Conservation (phyloP, 257 asterid genomes). For the Asclepias syriaca region DNA sequence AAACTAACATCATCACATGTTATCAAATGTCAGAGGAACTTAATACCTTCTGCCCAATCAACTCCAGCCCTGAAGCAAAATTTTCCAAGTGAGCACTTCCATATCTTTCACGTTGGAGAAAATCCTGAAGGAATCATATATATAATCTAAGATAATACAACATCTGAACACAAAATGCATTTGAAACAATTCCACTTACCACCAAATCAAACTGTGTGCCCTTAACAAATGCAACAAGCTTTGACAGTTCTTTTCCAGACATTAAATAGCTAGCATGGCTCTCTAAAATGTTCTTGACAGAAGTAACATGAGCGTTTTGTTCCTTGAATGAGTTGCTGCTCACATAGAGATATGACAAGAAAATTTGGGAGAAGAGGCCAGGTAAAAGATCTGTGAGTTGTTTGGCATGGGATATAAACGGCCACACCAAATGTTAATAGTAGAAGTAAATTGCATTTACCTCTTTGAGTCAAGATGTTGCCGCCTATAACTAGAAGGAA, state of each 20-base stretch:
- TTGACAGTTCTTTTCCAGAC: slow-evolving; percentile 98
- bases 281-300: slow-evolving; percentile 91
- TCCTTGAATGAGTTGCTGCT: slow-evolving; percentile 76
- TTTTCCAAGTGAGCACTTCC: slow-evolving; percentile 93
- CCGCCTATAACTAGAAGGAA: slow-evolving; percentile 75
- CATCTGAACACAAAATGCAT: slow-evolving; percentile 5
- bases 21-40: background rate
- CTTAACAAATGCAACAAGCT: slow-evolving; percentile 96
- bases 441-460: slow-evolving; percentile 24
- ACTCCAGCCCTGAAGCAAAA: slow-evolving; percentile 92
- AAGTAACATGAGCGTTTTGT: slow-evolving; percentile 85
- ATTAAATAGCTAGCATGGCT: slow-evolving; percentile 94
- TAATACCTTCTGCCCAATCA: slow-evolving; percentile 90
- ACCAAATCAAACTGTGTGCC: slow-evolving; percentile 99
- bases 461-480: slow-evolving; percentile 74
- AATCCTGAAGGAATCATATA: slow-evolving; percentile 56
- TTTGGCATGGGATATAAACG: background rate
- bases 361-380: background rate
- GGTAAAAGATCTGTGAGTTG: slow-evolving; percentile 7
- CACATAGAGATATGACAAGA: slow-evolving; percentile 18
- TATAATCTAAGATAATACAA: slow-evolving; percentile 13
- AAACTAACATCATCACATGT: background rate
- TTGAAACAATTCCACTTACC: slow-evolving; percentile 37
- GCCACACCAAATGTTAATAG: background rate
- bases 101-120: slow-evolving; percentile 89